Evolutionary conservation across 306 rosid genomes (phyloP), one percentile per base, ranked within the genome.

Genomic region (Trichosanthes truncata): DNA sequence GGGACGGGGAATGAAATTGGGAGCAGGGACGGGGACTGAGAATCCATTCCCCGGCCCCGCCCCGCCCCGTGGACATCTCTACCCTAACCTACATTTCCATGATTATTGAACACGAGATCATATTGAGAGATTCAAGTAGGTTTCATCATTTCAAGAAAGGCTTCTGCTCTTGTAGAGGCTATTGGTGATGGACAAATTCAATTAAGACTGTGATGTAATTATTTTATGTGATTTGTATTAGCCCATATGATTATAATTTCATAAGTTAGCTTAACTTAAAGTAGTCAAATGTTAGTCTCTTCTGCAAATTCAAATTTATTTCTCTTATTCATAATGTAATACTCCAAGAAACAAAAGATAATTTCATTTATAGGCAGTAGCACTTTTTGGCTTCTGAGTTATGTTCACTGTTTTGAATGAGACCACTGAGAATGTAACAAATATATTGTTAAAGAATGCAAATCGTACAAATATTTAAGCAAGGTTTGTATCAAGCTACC

Each of bases 121-220:
- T 93, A 81, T 81, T 93, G 59, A 87, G 98, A 87, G 97, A 93
- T 71, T 88, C 98, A 3, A 90, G 90, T 78, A 97, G 96, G 41
- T 93, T 93, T 84, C 98, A 93, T 87, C 98, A 91, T 93, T 91
- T 91, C 82, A 87, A 83, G 85, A 89, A 90, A 0, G 97, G 97
- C 66, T 90, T 89, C 14, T 93, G 96, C 83, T 86, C 97, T 2
- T 93, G 97, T 83, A 84, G 81, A 83, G 92, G 90, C 78, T 93
- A 90, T 83, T 93, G 96, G 97, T 92, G 90, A 92, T 61, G 11
- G 51, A 72, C 20, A 46, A 43, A 72, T 68, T 68, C 5, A 14
- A 25, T 4, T 9, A n/a, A n/a, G 31, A 35, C 48, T n/a, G 13
- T 41, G 52, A 40, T 4, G 52, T 68, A 9, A 40, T 2, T n/a